Evolutionary conservation across 2,329 filamentous ascomycete species (phyloP), one percentile per base, ranked within the genome.

Genomic region (Colletotrichum sp.): DNA sequence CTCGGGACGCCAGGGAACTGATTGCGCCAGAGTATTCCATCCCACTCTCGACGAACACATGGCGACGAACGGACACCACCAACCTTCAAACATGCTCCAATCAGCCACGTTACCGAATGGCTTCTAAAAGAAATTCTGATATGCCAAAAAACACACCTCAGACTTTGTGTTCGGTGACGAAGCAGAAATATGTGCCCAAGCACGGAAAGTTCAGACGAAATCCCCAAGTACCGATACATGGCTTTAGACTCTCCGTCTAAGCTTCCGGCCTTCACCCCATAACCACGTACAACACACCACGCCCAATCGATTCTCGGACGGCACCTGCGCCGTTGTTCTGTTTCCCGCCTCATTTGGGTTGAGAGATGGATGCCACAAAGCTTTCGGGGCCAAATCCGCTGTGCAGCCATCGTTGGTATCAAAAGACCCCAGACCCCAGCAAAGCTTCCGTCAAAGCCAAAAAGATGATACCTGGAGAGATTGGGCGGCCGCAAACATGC

Each of bases 261-360:
- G 32, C 59, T 59, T 75, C 30, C 48, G 44, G 16, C 57, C 68
- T 72, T 68, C 73, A 44, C 27, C 72, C 55, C 66, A 57, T 63
- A n/a, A n/a, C 60, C n/a, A 30, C 13, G 44, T 19, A 60, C 57
- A 68, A 44, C 69, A 11, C n/a, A 44, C 69, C 22, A n/a, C 65
- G 34, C 64, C 57, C 44, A 73, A 72, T 39, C 68, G n/a, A 61
- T 75, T 22, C 61, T 75, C 72, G 63, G 72, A 75, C 72, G 72
- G 72, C 72, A 72, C 32, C 68, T 72, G 68, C 68, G 71, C 63
- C 30, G 61, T 52, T 15, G 36, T 44, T 60, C 36, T 34, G 48
- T 19, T 34, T 60, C 15, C 61, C 59, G 28, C 59, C 27, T 61
- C 52, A 34, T 48, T 52, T 22, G 25, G 68, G 63, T 74, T 71